Conservation (phyloP, 345 rosid species). For the Dovyalis caffra region DNA sequence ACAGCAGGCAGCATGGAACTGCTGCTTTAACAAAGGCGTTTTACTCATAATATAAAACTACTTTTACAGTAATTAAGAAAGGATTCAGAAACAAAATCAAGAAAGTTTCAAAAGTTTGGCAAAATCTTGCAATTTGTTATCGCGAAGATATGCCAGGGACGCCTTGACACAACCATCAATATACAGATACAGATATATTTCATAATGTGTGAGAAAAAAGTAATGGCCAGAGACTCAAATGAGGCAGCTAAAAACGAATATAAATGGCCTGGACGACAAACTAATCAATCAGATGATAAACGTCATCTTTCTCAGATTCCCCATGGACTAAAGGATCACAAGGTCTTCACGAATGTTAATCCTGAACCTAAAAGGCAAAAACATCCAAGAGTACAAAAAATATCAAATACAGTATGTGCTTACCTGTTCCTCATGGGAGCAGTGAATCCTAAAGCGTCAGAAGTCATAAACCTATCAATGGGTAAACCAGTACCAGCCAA, state of each 20-base stretch:
- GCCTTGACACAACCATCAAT: not conserved
- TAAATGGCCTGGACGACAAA: not conserved
- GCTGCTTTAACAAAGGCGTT: not conserved
- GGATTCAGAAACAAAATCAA: not conserved
- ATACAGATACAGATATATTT: not conserved
- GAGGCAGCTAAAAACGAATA: not conserved
- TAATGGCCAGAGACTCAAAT: not conserved
- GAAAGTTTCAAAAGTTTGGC: not conserved
- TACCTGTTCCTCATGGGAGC: constrained; percentile 96
- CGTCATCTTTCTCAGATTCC: not conserved
- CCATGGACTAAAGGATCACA: too few species aligned
- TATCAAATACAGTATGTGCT: not conserved
- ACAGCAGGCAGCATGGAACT: not conserved
- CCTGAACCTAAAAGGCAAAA: too few species aligned
- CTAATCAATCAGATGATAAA: not conserved
- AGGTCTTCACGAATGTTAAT: too few species aligned
- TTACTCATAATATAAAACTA: too few species aligned
- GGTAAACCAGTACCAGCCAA: constrained; percentile 96
- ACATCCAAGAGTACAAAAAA: not conserved
- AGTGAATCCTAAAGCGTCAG: constrained; percentile 69
- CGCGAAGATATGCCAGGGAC: not conserved
- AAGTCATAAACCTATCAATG: constrained; percentile 83
- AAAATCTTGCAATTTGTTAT: not conserved
- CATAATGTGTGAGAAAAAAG: not conserved
- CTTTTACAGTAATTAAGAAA: not conserved